Conservation (phyloP, 495 filamentous ascomycete genomes). For the Podospora sp. region DNA sequence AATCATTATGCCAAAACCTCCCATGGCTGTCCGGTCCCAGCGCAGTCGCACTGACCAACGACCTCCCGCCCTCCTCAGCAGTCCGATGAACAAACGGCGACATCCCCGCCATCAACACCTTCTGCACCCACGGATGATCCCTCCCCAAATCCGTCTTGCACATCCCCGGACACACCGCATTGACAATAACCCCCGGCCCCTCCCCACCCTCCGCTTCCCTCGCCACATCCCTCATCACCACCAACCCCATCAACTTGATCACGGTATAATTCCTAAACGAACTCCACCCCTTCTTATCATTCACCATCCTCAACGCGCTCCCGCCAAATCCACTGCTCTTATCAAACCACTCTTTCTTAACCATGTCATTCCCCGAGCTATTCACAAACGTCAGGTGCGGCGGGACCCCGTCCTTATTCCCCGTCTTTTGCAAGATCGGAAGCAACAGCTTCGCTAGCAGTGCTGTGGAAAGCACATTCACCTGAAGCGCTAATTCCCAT, state of each 20-base stretch:
- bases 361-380: conserved; percentile 20
- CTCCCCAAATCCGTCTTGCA: conserved; percentile 34
- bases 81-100: conserved; percentile 44
- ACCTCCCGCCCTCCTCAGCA: conserved; percentile 53
- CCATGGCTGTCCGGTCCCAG: conserved; percentile 55
- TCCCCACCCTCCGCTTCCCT: neutral
- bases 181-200: conserved; percentile 30
- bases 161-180: conserved; percentile 33
- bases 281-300: conserved; percentile 4
- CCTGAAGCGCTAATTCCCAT: conserved; percentile 59
- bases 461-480: conserved; percentile 62
- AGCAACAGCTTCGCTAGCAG: conserved; percentile 60
- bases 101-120: conserved; percentile 38
- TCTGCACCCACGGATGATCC: conserved; percentile 17
- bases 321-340: neutral
- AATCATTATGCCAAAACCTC: conserved; percentile 49
- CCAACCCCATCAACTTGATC: conserved; percentile 30
- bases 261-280: conserved; percentile 21
- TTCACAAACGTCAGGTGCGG: conserved; percentile 30
- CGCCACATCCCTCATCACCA: conserved; percentile 26
- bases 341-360: conserved; percentile 20
- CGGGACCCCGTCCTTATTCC: neutral
- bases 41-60: conserved; percentile 53
- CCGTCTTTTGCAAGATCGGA: conserved; percentile 38
- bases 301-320: conserved; percentile 1